A percentile compares a stretch with the other conserved stretches of the same genome.
These are phyloP conservation scores for Lachancea quebecensis DNA, from an alignment of 805 yeast species.

Conservation along the genomic window DNA sequence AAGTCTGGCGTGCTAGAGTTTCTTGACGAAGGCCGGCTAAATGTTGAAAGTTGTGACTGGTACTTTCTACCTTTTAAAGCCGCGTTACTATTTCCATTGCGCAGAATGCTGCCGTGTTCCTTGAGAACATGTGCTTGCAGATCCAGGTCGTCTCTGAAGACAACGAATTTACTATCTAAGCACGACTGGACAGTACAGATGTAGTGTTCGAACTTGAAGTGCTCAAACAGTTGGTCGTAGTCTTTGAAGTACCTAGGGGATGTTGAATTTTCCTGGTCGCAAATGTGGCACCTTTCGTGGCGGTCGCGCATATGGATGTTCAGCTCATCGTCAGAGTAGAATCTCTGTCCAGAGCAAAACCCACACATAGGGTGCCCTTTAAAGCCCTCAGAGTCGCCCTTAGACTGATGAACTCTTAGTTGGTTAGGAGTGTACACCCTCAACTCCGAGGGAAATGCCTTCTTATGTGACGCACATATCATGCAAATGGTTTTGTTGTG, in stretches of 20 bases:
- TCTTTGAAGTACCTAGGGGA: slow-evolving; percentile 70
- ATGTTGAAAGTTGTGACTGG: slow-evolving; percentile 60
- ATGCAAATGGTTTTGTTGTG: slow-evolving; percentile 67
- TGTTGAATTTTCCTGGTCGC: slow-evolving; percentile 60
- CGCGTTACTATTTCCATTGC: slow-evolving; percentile 33
- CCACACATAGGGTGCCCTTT: slow-evolving; percentile 85
- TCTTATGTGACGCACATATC: slow-evolving; percentile 70
- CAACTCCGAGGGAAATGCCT: slow-evolving; percentile 69
- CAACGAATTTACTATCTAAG: slow-evolving; percentile 85
- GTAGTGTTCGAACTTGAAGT: slow-evolving; percentile 68
- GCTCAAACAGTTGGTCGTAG: slow-evolving; percentile 67
- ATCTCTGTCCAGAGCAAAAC: slow-evolving; percentile 66
- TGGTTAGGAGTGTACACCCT: slow-evolving; percentile 52
- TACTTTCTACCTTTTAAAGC: slow-evolving; percentile 31
- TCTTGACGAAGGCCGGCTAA: slow-evolving; percentile 33
- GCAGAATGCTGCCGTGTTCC: slow-evolving; percentile 63
- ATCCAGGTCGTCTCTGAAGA: slow-evolving; percentile 79
- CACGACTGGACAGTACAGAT: slow-evolving; percentile 73
- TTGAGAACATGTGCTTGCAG: slow-evolving; percentile 80
- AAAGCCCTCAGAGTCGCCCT: slow-evolving; percentile 75
- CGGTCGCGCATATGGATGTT: slow-evolving; percentile 70
- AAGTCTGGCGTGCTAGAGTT: slow-evolving; percentile 18
- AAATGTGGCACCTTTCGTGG: slow-evolving; percentile 86
- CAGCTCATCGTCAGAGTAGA: slow-evolving; percentile 85
- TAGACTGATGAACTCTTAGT: slow-evolving; percentile 59